phyloP scores from a whole-genome alignment of 148 eudicot species.

The Rhododendron molle region DNA sequence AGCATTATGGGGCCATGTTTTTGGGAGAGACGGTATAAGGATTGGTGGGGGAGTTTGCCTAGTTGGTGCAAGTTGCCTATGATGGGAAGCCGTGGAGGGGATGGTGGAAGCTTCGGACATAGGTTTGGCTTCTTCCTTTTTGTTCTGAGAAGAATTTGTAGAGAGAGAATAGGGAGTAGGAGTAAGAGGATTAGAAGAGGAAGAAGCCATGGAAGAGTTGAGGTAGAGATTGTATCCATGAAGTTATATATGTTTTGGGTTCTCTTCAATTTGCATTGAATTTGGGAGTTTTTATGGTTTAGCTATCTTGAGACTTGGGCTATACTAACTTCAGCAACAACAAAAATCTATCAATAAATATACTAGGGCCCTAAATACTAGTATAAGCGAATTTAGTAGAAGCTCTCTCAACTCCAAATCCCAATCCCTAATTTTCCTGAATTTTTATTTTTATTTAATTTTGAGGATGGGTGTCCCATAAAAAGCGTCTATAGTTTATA shows the following conservation, averaged over 20 bases:
- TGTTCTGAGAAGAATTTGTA: background rate
- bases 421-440: too few species aligned
- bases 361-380: too few species aligned
- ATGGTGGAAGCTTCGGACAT: slow-evolving; percentile 1
- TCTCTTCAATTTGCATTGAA: background rate
- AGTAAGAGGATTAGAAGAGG: background rate
- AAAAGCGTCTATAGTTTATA: too few species aligned
- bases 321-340: too few species aligned
- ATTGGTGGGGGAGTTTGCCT: slow-evolving; percentile 7
- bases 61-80: slow-evolving; percentile 17
- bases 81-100: slow-evolving; percentile 12
- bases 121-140: background rate
- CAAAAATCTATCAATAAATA: too few species aligned
- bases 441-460: too few species aligned
- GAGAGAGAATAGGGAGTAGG: background rate
- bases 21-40: background rate
- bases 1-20: slow-evolving; percentile 10
- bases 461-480: too few species aligned
- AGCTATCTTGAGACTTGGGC: too few species aligned
- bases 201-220: background rate
- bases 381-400: too few species aligned
- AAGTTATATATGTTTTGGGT: background rate
- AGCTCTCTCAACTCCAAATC: too few species aligned
- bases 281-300: too few species aligned
- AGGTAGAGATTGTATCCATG: background rate